phyloP scores from a whole-genome alignment of 2,329 filamentous ascomycete genomes.

The Drechslera avenae region DNA sequence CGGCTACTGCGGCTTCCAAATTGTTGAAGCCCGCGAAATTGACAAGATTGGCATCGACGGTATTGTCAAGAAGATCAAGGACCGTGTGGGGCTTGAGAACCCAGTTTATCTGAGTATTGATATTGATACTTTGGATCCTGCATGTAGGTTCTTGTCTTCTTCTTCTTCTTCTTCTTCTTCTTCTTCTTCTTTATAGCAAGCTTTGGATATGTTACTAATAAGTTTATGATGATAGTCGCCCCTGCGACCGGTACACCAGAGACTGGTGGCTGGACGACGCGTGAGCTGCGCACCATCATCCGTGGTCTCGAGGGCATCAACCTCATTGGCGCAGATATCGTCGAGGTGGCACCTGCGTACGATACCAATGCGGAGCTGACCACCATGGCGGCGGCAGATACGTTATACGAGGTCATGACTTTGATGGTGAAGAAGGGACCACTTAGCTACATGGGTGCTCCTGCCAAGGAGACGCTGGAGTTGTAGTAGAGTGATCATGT shows the following conservation, averaged over 20 bases:
- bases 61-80: constrained; percentile 77
- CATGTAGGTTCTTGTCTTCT: constrained; percentile 58
- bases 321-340: constrained; percentile 71
- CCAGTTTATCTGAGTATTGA: constrained; percentile 85
- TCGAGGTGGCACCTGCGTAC: constrained; percentile 73
- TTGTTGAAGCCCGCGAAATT: constrained; percentile 75
- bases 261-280: constrained; percentile 75
- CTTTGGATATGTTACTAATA: too few species aligned
- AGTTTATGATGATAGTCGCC: too few species aligned
- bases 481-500: constrained; percentile 11
- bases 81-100: constrained; percentile 73
- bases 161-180: not conserved
- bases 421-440: constrained; percentile 82
- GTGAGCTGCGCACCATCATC: constrained; percentile 74
- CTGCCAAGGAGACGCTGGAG: constrained; percentile 35
- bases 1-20: constrained; percentile 82
- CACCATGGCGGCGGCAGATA: constrained; percentile 74
- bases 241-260: constrained; percentile 77
- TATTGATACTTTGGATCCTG: constrained; percentile 86
- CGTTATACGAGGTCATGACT: constrained; percentile 77
- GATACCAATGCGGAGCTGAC: constrained; percentile 75
- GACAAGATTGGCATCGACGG: constrained; percentile 72
- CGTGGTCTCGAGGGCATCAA: constrained; percentile 72
- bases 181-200: not conserved
- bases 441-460: constrained; percentile 57